Evolutionary conservation across 441 rosid genomes (phyloP), one percentile per base, ranked within the genome.

Genomic region (Populus hybrid): DNA sequence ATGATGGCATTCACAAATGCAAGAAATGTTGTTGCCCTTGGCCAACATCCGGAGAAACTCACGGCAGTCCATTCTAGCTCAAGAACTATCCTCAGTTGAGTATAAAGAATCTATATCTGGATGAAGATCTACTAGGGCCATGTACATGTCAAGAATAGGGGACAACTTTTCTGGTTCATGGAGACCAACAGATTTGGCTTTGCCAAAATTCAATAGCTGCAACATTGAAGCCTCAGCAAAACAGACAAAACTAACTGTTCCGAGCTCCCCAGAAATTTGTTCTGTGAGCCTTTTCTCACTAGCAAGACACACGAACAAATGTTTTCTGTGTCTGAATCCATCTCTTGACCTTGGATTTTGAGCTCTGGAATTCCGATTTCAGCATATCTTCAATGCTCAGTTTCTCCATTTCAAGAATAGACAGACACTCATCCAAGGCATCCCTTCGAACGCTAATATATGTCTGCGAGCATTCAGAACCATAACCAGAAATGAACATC

Each of bases 131-230:
- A 87, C 84, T 53, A 89, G 79, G 50, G 87, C 87, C 83, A 92
- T 97, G 23, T 93, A 95, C 98, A 93, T 95, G 79, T 91, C 94
- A 26, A 95, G 91, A 75, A 92, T 83, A 81, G 91, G 87, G 69
- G 87, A 87, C 81, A 95, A 35, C 77, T 92, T 93, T 85, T 89
- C 97, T 0, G 93, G 96, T 23, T 86, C 87, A 64, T 90, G 91
- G 35, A 94, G 89, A 61, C 97, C 90, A 20, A 92, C 88, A 7
- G 92, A 89, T 74, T 89, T 86, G 26, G 98, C 99, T 80, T 92
- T 92, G 4, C 92, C 98, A 74, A 95, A 95, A 81, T 89, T 92
- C 59, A 95, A 81, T 63, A 95, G 86, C 81, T 88, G 97, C 84
- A 95, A 77, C 83, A 92, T 81, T 18, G 96, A 80, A 73, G 89